Evolutionary conservation across 1,284 basidiomycete species (phyloP), one percentile per base, ranked within the genome.

Genomic region (Austroboletus rostrupii): DNA sequence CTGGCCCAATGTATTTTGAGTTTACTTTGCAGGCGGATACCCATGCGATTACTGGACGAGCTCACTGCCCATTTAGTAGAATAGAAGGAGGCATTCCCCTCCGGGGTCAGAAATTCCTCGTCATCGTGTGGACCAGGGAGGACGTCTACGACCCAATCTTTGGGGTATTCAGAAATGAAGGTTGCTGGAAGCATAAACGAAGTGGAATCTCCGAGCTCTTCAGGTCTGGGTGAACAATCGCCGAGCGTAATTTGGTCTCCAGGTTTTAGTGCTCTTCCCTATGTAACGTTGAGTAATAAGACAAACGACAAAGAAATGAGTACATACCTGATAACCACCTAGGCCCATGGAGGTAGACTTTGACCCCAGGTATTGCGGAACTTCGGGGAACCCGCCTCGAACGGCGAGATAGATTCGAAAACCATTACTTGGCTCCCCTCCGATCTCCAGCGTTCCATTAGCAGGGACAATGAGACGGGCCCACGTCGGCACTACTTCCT

Each of bases 91-190:
- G 62, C 42, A 29, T 76, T 72, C 16, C 82, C 82, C 13, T 72
- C 66, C 1, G 67, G 38, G 0, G 77, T 79, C 13, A 86, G 57
- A 57, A 78, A 87, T 41, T 76, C 76, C 3, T 72, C 70, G 50
- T 85, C 81, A 50, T 78, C 83, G 28, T 86, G 83, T 0, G 85
- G 85, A 0, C 85, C 85, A 2, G 78, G 58, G 28, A 87, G 73
- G 47, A 79, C 80, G 44, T 77, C 67, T 11, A 88, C 59, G 0
- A 67, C 64, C 80, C 81, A 83, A 16, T 79, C 61, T 3, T 60
- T 58, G 0, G 75, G 70, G 61, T 84, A 83, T 7, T 57, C 44
- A 0, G 78, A 80, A 14, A 77, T 58, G 16, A 77, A 53, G 1
- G 50, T 13, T 1, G 45, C 28, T 16, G 53, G 61, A 10, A 67